These are phyloP conservation scores for Coemansia sp. DNA, from an alignment of 192 early-diverging fungal genomes.

Conservation along the genomic window DNA sequence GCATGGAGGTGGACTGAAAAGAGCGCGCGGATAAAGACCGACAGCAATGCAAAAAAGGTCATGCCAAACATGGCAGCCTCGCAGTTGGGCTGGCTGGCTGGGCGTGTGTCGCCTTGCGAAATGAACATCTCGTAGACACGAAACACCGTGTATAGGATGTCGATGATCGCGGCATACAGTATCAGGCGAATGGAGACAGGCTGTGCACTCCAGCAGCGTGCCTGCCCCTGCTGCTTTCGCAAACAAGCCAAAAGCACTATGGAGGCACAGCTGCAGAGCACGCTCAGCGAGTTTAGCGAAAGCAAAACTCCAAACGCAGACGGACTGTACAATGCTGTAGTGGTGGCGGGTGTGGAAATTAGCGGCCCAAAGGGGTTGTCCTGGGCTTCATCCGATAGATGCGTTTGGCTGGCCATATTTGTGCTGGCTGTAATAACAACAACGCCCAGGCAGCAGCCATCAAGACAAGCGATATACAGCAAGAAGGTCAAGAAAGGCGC, in stretches of 20 bases:
- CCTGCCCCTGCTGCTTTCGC: conserved; percentile 1
- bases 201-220: conserved; percentile 7
- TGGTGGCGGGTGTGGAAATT: neutral
- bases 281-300: conserved; percentile 12
- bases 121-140: conserved; percentile 22
- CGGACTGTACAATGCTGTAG: conserved; percentile 3
- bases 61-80: conserved; percentile 34
- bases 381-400: too few relatives aligned
- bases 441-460: too few relatives aligned
- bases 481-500: too few relatives aligned
- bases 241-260: conserved; percentile 5
- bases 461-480: too few relatives aligned
- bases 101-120: conserved; percentile 12
- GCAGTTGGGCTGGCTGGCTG: conserved; percentile 29
- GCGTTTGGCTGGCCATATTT: too few relatives aligned
- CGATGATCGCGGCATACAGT: conserved; percentile 16
- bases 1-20: conserved; percentile 24
- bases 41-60: conserved; percentile 27
- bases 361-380: conserved; percentile 19
- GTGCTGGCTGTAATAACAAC: too few relatives aligned
- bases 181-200: conserved; percentile 19
- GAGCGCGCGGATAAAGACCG: conserved; percentile 19
- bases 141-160: conserved; percentile 11
- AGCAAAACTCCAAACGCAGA: conserved; percentile 6
- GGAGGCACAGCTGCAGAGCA: conserved; percentile 11